phyloP scores from a whole-genome alignment of 129 eudicot species.

The Saussurea involucrata region DNA sequence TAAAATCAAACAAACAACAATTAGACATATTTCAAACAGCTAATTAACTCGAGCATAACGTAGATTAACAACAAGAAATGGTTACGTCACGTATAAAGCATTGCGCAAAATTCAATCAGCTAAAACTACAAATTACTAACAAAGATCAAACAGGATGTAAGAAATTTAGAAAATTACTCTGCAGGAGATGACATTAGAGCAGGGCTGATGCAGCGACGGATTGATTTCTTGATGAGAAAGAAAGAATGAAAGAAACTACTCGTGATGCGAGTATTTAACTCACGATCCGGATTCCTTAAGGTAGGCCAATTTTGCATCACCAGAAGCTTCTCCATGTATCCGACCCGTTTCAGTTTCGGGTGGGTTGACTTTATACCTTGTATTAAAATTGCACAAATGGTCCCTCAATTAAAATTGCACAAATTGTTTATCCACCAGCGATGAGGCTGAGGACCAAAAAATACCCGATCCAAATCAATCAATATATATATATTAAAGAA shows the following conservation, averaged over 20 bases:
- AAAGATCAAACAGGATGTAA: conserved; percentile 7
- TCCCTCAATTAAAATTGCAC: no score
- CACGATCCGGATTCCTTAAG: background rate
- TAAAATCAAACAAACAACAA: background rate
- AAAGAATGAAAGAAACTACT: conserved; percentile 4
- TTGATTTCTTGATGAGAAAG: conserved; percentile 26
- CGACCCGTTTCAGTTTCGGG: conserved; percentile 8
- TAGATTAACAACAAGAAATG: background rate
- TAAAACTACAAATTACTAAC: background rate
- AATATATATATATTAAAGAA: no score
- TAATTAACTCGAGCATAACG: background rate
- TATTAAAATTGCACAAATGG: no score
- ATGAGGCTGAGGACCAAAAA: no score
- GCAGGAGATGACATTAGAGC: conserved; percentile 51
- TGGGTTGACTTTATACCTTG: background rate
- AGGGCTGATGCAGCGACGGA: background rate
- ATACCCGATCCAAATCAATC: no score
- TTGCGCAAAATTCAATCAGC: conserved; percentile 1
- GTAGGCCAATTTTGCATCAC: background rate
- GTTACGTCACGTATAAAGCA: background rate
- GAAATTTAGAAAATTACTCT: conserved; percentile 33
- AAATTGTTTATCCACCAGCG: no score
- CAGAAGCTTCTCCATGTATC: conserved; percentile 10
- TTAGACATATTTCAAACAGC: background rate
- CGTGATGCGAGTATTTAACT: background rate